Evolutionary conservation across 2,329 filamentous ascomycete species (phyloP).

Genomic region (Chrysosporium queenslandicum): DNA sequence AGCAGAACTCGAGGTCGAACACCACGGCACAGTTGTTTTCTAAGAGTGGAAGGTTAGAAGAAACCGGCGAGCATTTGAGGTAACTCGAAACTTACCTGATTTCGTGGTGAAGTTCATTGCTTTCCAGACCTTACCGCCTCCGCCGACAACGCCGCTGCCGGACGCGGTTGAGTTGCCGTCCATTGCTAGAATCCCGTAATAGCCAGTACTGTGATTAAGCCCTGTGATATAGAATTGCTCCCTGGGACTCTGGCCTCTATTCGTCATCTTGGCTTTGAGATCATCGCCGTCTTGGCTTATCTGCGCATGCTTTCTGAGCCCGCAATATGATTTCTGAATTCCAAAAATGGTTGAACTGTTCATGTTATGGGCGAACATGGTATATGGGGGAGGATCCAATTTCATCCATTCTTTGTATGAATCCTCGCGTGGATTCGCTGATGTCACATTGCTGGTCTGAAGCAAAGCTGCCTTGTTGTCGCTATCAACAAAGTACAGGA

Average conservation of each 20-base stretch:
- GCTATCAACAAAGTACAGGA: constrained; percentile 72
- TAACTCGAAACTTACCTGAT: constrained; percentile 48
- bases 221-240: constrained; percentile 79
- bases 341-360: constrained; percentile 54
- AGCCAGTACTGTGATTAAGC: constrained; percentile 61
- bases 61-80: no score
- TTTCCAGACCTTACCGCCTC: constrained; percentile 67
- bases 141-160: constrained; percentile 49
- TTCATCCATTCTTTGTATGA: constrained; percentile 48
- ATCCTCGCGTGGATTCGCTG: constrained; percentile 36
- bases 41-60: neutral
- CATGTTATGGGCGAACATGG: constrained; percentile 62
- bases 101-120: constrained; percentile 69
- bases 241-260: constrained; percentile 59
- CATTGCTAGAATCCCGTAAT: constrained; percentile 62
- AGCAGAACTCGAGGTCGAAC: constrained; percentile 79
- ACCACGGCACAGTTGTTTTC: constrained; percentile 77
- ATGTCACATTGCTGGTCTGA: constrained; percentile 63
- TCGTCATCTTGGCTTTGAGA: constrained; percentile 56
- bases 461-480: constrained; percentile 71
- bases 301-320: constrained; percentile 56
- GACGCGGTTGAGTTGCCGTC: constrained; percentile 46
- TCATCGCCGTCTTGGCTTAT: constrained; percentile 53
- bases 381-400: constrained; percentile 54
- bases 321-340: constrained; percentile 71